A percentile compares a stretch with the other conserved stretches of the same genome.
Evolutionary conservation across 257 asterid species (phyloP).

Genomic region (Salvia hispanica): DNA sequence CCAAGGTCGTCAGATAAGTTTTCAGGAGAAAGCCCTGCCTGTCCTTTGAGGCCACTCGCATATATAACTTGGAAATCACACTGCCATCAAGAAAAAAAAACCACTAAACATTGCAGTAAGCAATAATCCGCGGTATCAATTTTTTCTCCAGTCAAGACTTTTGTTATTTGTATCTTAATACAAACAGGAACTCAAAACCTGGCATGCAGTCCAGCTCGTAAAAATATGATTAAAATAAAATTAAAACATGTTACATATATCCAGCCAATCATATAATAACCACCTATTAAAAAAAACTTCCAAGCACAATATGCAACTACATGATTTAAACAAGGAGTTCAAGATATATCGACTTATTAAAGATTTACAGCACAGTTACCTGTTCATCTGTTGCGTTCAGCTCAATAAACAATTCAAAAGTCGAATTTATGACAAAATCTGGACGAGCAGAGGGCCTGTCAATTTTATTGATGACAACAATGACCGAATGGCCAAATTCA

Average conservation of each 20-base stretch:
- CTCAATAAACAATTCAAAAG: conserved; percentile 94
- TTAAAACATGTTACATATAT: neutral
- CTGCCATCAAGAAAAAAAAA: conserved; percentile 51
- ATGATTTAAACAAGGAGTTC: neutral
- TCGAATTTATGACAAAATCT: conserved; percentile 85
- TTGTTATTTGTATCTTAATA: neutral
- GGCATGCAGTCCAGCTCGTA: conserved; percentile 1
- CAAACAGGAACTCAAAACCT: neutral
- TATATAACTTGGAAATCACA: conserved; percentile 98
- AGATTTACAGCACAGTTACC: conserved; percentile 46
- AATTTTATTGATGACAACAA: conserved; percentile 94
- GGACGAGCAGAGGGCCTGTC: conserved; percentile 99
- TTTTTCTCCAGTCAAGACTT: conserved; percentile 5
- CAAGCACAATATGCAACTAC: neutral
- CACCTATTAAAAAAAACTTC: conserved; percentile 9
- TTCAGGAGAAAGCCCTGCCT: conserved; percentile 93
- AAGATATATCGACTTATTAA: conserved; percentile 20
- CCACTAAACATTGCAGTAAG: conserved; percentile 2
- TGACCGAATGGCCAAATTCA: conserved; percentile 96
- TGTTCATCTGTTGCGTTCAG: conserved; percentile 96
- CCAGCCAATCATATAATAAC: conserved; percentile 19
- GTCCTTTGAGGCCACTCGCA: conserved; percentile 96
- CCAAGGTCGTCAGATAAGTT: conserved; percentile 89
- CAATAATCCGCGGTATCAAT: conserved; percentile 7
- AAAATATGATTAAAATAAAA: neutral